Evolutionary conservation across 495 filamentous ascomycete species (phyloP), one percentile per base, ranked within the genome.

Genomic region (Neurospora tetrasperma): DNA sequence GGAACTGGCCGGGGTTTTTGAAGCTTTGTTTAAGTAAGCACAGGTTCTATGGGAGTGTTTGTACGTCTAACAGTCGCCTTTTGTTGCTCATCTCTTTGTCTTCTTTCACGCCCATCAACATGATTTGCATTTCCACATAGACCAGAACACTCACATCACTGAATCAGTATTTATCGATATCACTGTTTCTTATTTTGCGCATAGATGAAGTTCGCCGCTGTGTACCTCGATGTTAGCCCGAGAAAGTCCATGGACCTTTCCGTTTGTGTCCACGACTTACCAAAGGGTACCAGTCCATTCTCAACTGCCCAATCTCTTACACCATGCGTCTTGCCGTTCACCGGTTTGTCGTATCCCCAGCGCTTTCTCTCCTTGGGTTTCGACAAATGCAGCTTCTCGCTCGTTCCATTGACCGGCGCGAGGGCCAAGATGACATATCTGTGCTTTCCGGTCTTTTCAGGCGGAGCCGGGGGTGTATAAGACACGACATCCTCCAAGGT

Each of bases 201-300:
- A 77, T 89, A 90, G 74, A 92, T 87, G 73, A 90, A 92, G 76
- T 92, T 92, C 12, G 90, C 90, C 14, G 80, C 88, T 87, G 68
- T 11, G 38, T 9, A 11, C 44, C 41, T 46, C 42, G 7, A 31
- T n/a, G 40, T 80, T 71, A 80, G 27, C 27, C 27, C 23, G 0
- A 18, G 27, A 66, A 18, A 4, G 6, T 66, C 3, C 1, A 77
- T 31, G 35, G 69, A 68, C 42, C 69, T 39, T 14, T 48, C 38
- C 71, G 66, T 23, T n/a, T 70, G 18, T 44, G 27, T 41, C 14
- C 40, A 5, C 40, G 43, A 85, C 87, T 78, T 76, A 88, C 90
- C 90, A 75, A 92, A 83, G 72, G 89, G 85, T 42, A 83, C 80
- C 59, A 92, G 78, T 1, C 86, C 87, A 76, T 90, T 88, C 73